These are phyloP conservation scores for Trypanosoma scelopori DNA, from an alignment of 208 protist species.

Conservation along the genomic window DNA sequence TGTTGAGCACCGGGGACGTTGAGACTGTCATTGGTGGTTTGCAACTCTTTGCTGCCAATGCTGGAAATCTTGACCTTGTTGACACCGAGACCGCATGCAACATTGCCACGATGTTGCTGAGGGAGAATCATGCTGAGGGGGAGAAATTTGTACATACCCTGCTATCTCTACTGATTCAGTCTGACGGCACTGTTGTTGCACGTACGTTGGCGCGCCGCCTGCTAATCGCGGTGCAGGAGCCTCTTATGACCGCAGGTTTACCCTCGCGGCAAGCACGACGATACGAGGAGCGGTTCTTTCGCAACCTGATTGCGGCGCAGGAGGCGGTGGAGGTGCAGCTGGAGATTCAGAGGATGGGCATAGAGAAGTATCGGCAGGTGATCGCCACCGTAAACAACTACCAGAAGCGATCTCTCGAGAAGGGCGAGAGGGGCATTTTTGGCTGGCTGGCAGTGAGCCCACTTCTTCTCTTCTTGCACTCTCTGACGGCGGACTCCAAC, in stretches of 20 bases:
- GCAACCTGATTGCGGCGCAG: constrained; percentile 53
- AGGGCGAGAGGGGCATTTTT: constrained; percentile 74
- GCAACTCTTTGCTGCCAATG: constrained; percentile 59
- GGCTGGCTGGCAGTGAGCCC: constrained; percentile 76
- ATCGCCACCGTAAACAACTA: constrained; percentile 71
- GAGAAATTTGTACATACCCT: constrained; percentile 69
- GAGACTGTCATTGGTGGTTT: constrained; percentile 52
- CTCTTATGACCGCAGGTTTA: constrained; percentile 51
- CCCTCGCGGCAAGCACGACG: constrained; percentile 37
- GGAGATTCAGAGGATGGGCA: constrained; percentile 59
- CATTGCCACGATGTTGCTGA: constrained; percentile 60
- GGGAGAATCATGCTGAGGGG: constrained; percentile 51
- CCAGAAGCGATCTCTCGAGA: constrained; percentile 56
- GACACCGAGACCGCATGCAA: constrained; percentile 65
- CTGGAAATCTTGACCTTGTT: constrained; percentile 71
- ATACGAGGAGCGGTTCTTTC: constrained; percentile 67
- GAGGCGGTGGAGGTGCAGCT: constrained; percentile 84
- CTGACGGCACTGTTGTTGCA: constrained; percentile 30
- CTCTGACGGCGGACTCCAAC: constrained; percentile 80
- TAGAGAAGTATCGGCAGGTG: constrained; percentile 61
- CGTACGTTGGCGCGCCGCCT: constrained; percentile 42
- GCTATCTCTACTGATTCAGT: constrained; percentile 47
- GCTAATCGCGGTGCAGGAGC: constrained; percentile 75
- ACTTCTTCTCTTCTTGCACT: constrained; percentile 70
- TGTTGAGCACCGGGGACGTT: constrained; percentile 47